Evolutionary conservation across 2,329 filamentous ascomycete species (phyloP).

Genomic region (Paradendryphiella salina): DNA sequence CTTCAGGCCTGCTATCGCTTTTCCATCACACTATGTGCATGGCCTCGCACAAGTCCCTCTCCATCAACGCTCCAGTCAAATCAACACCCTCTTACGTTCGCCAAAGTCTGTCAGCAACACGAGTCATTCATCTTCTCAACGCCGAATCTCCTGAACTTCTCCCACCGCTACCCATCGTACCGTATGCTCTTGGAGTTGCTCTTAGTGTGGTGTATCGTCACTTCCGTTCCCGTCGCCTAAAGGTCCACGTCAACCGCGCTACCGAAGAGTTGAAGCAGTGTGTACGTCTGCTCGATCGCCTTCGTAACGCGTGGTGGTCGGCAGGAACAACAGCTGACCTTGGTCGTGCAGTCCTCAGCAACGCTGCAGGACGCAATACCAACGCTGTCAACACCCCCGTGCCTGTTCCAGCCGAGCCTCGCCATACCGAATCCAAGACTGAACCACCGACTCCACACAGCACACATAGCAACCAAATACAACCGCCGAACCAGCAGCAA

Average conservation of each 20-base stretch:
- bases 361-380: constrained; percentile 45
- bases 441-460: constrained; percentile 25
- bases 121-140: constrained; percentile 57
- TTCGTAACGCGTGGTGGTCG: constrained; percentile 52
- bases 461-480: constrained; percentile 18
- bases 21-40: constrained; percentile 62
- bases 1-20: constrained; percentile 55
- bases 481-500: constrained; percentile 13
- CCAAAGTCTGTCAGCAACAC: constrained; percentile 59
- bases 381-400: constrained; percentile 42
- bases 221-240: constrained; percentile 56
- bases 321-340: constrained; percentile 53
- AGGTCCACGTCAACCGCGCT: constrained; percentile 53
- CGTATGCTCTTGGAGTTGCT: constrained; percentile 60
- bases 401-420: constrained; percentile 25
- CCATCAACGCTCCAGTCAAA: constrained; percentile 50
- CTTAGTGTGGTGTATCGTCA: constrained; percentile 62
- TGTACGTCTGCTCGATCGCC: constrained; percentile 49
- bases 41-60: constrained; percentile 57
- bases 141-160: constrained; percentile 52
- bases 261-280: constrained; percentile 52
- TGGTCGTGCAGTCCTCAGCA: constrained; percentile 45
- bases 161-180: constrained; percentile 58
- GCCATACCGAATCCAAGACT: constrained; percentile 24
- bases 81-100: constrained; percentile 57